A percentile compares a stretch with the other conserved stretches of the same genome.
phyloP scores from a whole-genome alignment of 2,329 filamentous ascomycete species.

The Ascochyta clinopodiicola region DNA sequence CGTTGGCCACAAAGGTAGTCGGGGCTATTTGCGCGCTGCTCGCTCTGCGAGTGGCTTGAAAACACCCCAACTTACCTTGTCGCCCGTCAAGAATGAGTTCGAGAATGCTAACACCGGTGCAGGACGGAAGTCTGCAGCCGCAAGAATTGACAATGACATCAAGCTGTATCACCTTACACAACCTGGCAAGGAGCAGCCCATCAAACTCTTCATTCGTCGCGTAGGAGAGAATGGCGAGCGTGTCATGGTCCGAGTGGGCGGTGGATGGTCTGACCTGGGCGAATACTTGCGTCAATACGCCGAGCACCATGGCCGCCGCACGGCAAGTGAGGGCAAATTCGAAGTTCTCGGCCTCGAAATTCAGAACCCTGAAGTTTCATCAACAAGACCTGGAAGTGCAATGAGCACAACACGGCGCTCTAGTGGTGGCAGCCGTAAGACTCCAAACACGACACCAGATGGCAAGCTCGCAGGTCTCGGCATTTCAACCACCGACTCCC shows the following conservation, averaged over 20 bases:
- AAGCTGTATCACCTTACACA: constrained; percentile 91
- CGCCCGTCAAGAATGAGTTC: constrained; percentile 45
- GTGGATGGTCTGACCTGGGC: constrained; percentile 96
- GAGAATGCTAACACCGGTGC: constrained; percentile 34
- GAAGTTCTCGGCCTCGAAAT: constrained; percentile 60
- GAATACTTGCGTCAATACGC: constrained; percentile 96
- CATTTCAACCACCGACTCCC: constrained; percentile 25
- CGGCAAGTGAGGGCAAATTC: constrained; percentile 61
- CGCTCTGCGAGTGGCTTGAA: constrained; percentile 43
- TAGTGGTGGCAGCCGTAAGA: constrained; percentile 33
- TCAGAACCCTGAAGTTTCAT: constrained; percentile 33
- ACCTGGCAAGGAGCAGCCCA: constrained; percentile 81
- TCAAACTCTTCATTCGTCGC: constrained; percentile 92
- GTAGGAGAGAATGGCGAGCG: constrained; percentile 90
- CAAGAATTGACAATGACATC: constrained; percentile 66
- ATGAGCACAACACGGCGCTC: constrained; percentile 35
- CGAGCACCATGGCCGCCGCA: constrained; percentile 82
- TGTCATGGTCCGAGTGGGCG: constrained; percentile 97
- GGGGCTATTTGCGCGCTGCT: constrained; percentile 40
- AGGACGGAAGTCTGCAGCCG: constrained; percentile 38
- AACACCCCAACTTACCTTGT: constrained; percentile 47
- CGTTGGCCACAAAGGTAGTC: constrained; percentile 38
- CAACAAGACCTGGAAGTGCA: constrained; percentile 37
- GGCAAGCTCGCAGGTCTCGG: constrained; percentile 16
- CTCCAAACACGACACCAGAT: constrained; percentile 39